Evolutionary conservation across 371 early-diverging fungal genomes (phyloP).

Genomic region (Gilbertella persicaria): DNA sequence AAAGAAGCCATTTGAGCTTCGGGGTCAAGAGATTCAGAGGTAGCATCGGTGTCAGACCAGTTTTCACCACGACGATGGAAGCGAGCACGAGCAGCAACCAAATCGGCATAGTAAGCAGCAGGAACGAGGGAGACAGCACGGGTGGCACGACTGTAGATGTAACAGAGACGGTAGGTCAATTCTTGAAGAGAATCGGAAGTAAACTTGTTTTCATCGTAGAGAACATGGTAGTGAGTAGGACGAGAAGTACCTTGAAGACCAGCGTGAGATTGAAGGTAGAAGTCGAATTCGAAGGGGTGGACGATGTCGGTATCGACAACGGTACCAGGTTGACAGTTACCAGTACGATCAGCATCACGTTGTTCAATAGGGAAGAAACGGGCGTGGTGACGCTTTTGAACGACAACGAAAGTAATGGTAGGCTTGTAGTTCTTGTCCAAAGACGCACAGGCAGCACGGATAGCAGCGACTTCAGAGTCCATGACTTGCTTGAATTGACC

Average conservation of each 20-base stretch:
- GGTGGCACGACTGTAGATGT: slow-evolving; percentile 85
- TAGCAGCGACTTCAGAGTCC: slow-evolving; percentile 76
- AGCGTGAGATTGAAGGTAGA: slow-evolving; percentile 88
- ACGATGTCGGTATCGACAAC: slow-evolving; percentile 87
- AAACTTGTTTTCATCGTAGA: slow-evolving; percentile 86
- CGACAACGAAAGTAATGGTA: slow-evolving; percentile 88
- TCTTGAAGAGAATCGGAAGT: slow-evolving; percentile 77
- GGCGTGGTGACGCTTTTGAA: slow-evolving; percentile 96
- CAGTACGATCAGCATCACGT: slow-evolving; percentile 48
- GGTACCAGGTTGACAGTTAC: slow-evolving; percentile 79
- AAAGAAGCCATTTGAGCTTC: slow-evolving; percentile 48
- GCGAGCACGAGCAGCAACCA: slow-evolving; percentile 80
- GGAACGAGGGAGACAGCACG: slow-evolving; percentile 82
- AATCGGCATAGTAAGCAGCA: slow-evolving; percentile 90
- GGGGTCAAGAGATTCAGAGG: slow-evolving; percentile 41
- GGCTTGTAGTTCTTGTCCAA: slow-evolving; percentile 78
- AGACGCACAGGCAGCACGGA: slow-evolving; percentile 74
- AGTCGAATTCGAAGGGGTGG: slow-evolving; percentile 88
- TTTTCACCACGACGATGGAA: slow-evolving; percentile 72
- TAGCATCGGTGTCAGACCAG: slow-evolving; percentile 52
- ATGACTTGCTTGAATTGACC: slow-evolving; percentile 86
- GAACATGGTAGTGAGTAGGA: slow-evolving; percentile 88
- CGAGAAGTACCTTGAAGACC: slow-evolving; percentile 92
- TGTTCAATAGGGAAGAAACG: slow-evolving; percentile 84
- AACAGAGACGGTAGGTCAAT: slow-evolving; percentile 87